phyloP scores from a whole-genome alignment of 306 rosid species.

The Ziziphus jujuba region DNA sequence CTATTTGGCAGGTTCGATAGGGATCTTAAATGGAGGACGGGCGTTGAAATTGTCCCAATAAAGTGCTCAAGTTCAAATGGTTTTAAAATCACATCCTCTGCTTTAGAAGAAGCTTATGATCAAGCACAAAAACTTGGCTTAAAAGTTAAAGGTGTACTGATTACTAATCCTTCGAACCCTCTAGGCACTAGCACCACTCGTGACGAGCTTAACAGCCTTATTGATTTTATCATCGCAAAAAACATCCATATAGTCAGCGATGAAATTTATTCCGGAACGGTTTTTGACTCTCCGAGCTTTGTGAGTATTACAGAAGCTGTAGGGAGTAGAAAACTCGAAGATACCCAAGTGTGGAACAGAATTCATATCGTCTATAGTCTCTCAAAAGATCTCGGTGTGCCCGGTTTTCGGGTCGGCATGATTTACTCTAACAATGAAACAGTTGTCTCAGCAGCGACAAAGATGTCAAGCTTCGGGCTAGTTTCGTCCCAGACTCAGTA shows the following conservation, averaged over 20 bases:
- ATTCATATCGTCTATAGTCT: slow-evolving; percentile 71
- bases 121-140: slow-evolving; percentile 46
- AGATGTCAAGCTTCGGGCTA: slow-evolving; percentile 93
- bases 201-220: slow-evolving; percentile 49
- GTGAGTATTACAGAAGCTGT: slow-evolving; percentile 47
- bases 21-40: slow-evolving; percentile 84
- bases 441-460: slow-evolving; percentile 65
- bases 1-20: slow-evolving; percentile 64
- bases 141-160: slow-evolving; percentile 65
- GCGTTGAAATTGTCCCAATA: slow-evolving; percentile 72
- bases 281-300: slow-evolving; percentile 51
- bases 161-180: slow-evolving; percentile 89
- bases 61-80: slow-evolving; percentile 71
- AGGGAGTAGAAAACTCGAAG: slow-evolving; percentile 11
- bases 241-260: slow-evolving; percentile 70
- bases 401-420: slow-evolving; percentile 83
- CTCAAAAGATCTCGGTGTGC: slow-evolving; percentile 73
- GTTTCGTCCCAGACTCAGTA: slow-evolving; percentile 79
- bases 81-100: slow-evolving; percentile 56
- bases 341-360: slow-evolving; percentile 21
- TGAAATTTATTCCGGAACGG: slow-evolving; percentile 77
- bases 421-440: slow-evolving; percentile 54
- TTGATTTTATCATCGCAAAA: slow-evolving; percentile 49
- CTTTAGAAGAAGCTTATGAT: slow-evolving; percentile 58
- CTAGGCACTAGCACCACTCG: slow-evolving; percentile 64